Base-by-base conservation (phyloP, 148 eudicot species). In the Amaranthus cruentus region DNA sequence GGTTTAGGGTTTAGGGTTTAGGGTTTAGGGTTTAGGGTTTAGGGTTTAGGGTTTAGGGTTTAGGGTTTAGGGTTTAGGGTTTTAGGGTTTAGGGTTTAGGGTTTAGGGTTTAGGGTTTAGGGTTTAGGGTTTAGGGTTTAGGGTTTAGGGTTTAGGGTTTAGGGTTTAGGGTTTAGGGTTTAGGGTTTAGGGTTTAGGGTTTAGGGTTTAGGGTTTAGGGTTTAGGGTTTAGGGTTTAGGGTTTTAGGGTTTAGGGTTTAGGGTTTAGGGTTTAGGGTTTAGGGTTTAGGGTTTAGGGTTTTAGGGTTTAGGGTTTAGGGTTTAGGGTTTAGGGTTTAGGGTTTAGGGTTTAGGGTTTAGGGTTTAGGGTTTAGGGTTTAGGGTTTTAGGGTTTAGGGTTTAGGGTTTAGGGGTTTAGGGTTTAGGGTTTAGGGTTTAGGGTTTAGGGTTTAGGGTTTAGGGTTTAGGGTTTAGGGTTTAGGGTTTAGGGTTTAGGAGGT, bases 401-500 rank as follows among this genome's bases (percentile, higher is more conserved):
- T 56, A 70, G 73, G 73, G 62, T 70, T 70, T 55, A 70, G 73
- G 62, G 51, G n/a, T 70, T 70, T 55, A 55, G 62, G 73, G 51
- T 70, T 70, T 43, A 55, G 62, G 73, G 57, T 70, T 70, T 55
- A 55, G 73, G 62, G 51, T 70, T 70, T 43, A 55, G 73, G 73
- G 74, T 61, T 77, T 54, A 71, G 79, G 79, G 70, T 70, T 77
- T 54, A 62, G 69, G 79, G 74, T 76, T 76, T 62, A 76, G 79
- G 79, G 73, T 76, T 76, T 60, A 69, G 79, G 79, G 73, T 76
- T 76, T 60, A 69, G 73, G 78, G 67, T 76, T 60, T 49, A 43
- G 73, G 78, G 67, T 50, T 69, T 68, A 69, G 78, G 78, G 73
- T 76, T 76, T 75, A 68, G 78, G 73, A 68, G 78, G 73, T 76